Conservation (phyloP, 2,329 filamentous ascomycete genomes). For the Fusarium virguliforme region DNA sequence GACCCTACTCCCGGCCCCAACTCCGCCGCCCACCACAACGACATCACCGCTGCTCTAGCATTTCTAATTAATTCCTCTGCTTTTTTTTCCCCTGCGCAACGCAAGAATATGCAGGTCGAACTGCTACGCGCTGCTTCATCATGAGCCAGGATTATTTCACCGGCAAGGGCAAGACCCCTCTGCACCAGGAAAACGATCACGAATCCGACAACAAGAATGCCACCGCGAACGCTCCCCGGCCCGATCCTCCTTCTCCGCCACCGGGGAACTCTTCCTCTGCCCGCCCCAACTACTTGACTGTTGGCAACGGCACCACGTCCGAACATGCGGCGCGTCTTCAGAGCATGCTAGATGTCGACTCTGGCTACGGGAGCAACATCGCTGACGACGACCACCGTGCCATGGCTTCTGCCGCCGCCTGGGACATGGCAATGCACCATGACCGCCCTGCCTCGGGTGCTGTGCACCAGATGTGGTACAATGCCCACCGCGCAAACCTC, state of each 20-base stretch:
- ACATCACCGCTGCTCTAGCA: conserved; percentile 41
- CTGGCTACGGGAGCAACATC: conserved; percentile 90
- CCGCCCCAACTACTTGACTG: conserved; percentile 85
- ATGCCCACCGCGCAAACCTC: conserved; percentile 90
- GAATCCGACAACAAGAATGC: conserved; percentile 46
- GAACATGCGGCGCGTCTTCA: conserved; percentile 87
- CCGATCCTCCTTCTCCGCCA: conserved; percentile 49
- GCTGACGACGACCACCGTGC: conserved; percentile 72
- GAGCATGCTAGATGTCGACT: conserved; percentile 87
- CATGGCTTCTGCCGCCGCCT: conserved; percentile 63
- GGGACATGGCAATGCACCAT: conserved; percentile 63
- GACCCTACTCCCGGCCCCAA: conserved; percentile 38
- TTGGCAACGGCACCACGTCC: conserved; percentile 86
- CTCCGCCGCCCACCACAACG: conserved; percentile 42
- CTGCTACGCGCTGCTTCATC: conserved; percentile 49
- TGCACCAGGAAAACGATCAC: conserved; percentile 52
- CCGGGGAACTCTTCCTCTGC: conserved; percentile 48
- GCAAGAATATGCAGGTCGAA: conserved; percentile 56
- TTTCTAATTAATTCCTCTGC: conserved; percentile 34
- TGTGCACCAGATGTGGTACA: conserved; percentile 94
- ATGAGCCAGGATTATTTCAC: conserved; percentile 76
- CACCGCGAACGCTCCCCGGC: conserved; percentile 43
- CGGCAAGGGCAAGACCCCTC: conserved; percentile 68
- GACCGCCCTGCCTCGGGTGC: conserved; percentile 78
- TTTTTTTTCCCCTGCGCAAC: background rate